Evolutionary conservation across 345 rosid genomes (phyloP).

Genomic region (Populus deltoides): DNA sequence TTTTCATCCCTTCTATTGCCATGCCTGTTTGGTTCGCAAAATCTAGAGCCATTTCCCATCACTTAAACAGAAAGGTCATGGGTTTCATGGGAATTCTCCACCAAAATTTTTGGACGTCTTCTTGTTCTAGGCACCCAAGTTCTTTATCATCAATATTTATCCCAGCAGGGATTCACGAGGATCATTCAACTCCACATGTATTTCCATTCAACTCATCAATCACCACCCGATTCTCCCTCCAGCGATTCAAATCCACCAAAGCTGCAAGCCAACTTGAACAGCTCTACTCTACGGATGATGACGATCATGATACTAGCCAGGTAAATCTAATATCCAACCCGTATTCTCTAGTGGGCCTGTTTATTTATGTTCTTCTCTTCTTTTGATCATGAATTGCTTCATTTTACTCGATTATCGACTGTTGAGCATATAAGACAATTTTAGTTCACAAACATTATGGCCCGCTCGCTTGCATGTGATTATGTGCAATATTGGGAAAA

Average conservation of each 20-base stretch:
- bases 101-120: not conserved
- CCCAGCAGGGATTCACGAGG: not conserved
- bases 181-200: not conserved
- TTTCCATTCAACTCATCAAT: not conserved
- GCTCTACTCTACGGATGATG: constrained; percentile 25
- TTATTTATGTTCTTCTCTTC: not conserved
- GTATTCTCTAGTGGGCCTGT: not conserved
- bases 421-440: not conserved
- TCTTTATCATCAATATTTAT: not conserved
- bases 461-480: not conserved
- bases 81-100: constrained; percentile 13
- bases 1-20: not conserved
- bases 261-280: constrained; percentile 36
- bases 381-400: not conserved
- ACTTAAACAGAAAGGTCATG: constrained; percentile 20
- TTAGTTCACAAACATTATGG: not conserved
- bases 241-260: constrained; percentile 41
- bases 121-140: not conserved
- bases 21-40: constrained; percentile 48
- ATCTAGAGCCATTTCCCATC: constrained; percentile 32
- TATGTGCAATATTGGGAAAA: not conserved
- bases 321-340: constrained; percentile 9
- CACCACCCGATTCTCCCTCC: constrained; percentile 1
- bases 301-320: constrained; percentile 41
- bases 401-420: not conserved